These are phyloP conservation scores for Pilasporangium apinafurcum DNA, from an alignment of 352 stramenopile species.

Conservation along the genomic window DNA sequence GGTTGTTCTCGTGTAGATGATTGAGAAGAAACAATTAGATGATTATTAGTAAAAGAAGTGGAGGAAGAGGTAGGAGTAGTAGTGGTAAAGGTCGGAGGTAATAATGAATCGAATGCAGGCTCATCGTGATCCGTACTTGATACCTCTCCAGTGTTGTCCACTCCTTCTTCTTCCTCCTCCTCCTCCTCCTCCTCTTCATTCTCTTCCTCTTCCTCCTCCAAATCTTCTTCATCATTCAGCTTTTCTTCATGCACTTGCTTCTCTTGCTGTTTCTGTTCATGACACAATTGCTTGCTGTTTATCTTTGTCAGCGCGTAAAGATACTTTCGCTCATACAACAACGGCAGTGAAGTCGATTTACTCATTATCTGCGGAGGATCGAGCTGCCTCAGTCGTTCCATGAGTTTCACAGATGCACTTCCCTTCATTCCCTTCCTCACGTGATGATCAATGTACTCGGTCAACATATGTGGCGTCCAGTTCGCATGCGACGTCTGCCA, in stretches of 20 bases:
- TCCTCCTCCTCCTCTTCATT: slow-evolving; percentile 5
- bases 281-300: too few species aligned
- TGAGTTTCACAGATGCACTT: slow-evolving; percentile 16
- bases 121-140: slow-evolving; percentile 3
- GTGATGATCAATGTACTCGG: slow-evolving; percentile 37
- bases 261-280: too few species aligned
- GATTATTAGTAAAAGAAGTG: slow-evolving; percentile 2
- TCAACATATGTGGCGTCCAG: slow-evolving; percentile 28
- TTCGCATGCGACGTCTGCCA: slow-evolving; percentile 31
- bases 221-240: neutral
- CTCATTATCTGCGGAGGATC: neutral
- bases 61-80: slow-evolving; percentile 6
- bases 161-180: neutral
- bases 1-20: slow-evolving; percentile 1
- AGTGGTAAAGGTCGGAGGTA: neutral
- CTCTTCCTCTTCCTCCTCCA: slow-evolving; percentile 2
- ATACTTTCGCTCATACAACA: neutral
- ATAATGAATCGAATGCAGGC: slow-evolving; percentile 9
- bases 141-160: neutral
- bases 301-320: slow-evolving; percentile 1
- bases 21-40: neutral
- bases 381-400: slow-evolving; percentile 28
- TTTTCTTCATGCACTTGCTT: neutral
- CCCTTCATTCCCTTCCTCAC: slow-evolving; percentile 8
- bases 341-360: neutral